These are phyloP conservation scores for Fomitiporia mediterranea DNA, from an alignment of 1,284 basidiomycete genomes.

Conservation along the genomic window DNA sequence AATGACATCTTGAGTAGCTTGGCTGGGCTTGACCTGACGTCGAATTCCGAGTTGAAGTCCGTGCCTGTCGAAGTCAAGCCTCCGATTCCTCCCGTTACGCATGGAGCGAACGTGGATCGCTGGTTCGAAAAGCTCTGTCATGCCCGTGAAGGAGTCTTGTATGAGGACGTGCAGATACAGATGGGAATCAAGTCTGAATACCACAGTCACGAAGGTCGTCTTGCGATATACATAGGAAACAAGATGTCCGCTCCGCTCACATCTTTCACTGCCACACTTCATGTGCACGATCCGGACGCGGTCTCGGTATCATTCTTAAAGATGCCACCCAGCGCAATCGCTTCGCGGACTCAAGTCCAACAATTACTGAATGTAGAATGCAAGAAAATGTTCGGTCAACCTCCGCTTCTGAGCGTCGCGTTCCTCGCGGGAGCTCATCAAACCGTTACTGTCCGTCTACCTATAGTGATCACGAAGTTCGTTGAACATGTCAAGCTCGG, in stretches of 20 bases:
- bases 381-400: slow-evolving; percentile 76
- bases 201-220: slow-evolving; percentile 86
- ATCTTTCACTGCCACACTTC: slow-evolving; percentile 83
- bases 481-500: slow-evolving; percentile 88
- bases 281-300: slow-evolving; percentile 68
- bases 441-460: slow-evolving; percentile 79
- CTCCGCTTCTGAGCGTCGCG: slow-evolving; percentile 84
- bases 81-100: slow-evolving; percentile 45
- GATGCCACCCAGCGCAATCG: slow-evolving; percentile 79
- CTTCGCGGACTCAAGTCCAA: slow-evolving; percentile 84
- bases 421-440: slow-evolving; percentile 92
- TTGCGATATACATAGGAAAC: slow-evolving; percentile 95
- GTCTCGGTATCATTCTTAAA: slow-evolving; percentile 83
- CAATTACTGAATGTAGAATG: slow-evolving; percentile 93
- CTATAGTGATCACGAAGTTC: slow-evolving; percentile 88
- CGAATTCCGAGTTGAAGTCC: slow-evolving; percentile 30
- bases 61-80: slow-evolving; percentile 18
- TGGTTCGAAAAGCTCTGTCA: slow-evolving; percentile 89
- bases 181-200: slow-evolving; percentile 96
- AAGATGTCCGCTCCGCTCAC: slow-evolving; percentile 85
- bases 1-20: slow-evolving; percentile 72
- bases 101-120: slow-evolving; percentile 72
- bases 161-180: slow-evolving; percentile 94
- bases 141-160: slow-evolving; percentile 84
- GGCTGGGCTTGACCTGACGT: slow-evolving; percentile 75